These are phyloP conservation scores for Karstenula rhodostoma DNA, from an alignment of 2,329 filamentous ascomycete genomes.

Conservation along the genomic window DNA sequence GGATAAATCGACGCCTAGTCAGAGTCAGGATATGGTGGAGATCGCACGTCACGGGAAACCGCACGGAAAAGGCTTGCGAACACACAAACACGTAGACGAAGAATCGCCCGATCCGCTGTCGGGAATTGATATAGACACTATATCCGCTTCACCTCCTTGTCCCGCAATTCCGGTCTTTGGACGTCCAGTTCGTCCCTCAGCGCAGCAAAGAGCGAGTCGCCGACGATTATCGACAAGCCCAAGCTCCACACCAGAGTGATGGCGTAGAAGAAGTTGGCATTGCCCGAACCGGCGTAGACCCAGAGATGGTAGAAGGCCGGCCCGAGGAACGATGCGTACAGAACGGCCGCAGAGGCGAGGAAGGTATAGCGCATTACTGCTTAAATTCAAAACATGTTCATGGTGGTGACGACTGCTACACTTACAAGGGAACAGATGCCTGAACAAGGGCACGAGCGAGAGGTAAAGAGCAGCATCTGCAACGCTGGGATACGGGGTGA, in stretches of 20 bases:
- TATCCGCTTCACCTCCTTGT: constrained; percentile 87
- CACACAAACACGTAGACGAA: neutral
- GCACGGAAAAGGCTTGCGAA: too few relatives aligned
- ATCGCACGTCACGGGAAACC: neutral
- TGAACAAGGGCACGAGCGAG: constrained; percentile 81
- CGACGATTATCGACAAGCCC: constrained; percentile 84
- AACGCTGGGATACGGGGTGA: constrained; percentile 96
- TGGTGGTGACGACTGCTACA: neutral
- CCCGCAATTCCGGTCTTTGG: constrained; percentile 87
- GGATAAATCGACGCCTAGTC: neutral
- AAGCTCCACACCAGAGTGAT: constrained; percentile 99
- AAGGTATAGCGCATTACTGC: constrained; percentile 92
- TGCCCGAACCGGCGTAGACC: constrained; percentile 97
- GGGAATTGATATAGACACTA: constrained; percentile 51
- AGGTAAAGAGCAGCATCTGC: constrained; percentile 89
- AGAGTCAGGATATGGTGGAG: neutral
- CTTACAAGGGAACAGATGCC: constrained; percentile 79
- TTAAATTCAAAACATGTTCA: constrained; percentile 15
- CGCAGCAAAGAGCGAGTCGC: constrained; percentile 86
- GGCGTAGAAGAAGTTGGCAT: constrained; percentile 99
- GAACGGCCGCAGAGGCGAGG: constrained; percentile 78
- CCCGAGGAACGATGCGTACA: constrained; percentile 88
- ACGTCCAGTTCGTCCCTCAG: constrained; percentile 93
- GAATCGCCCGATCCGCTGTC: neutral
- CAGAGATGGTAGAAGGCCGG: constrained; percentile 97